Evolutionary conservation across 176 grass and related monocot genomes (phyloP), one percentile per base, ranked within the genome.

Genomic region (Dactylis glomerata): DNA sequence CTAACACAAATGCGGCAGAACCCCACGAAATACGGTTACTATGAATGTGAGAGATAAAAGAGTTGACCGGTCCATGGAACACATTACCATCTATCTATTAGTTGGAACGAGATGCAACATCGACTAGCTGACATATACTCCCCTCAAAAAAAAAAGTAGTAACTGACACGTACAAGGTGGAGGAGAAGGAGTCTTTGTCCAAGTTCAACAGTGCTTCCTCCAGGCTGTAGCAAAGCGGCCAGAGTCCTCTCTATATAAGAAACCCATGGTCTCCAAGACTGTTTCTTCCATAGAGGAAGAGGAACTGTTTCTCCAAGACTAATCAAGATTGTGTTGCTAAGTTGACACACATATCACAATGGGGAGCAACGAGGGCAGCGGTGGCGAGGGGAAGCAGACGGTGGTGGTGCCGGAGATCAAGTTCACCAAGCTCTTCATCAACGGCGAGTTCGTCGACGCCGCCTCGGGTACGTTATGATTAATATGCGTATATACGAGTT

Each of bases 351-450:
- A 26, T 40, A 45, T 72, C 38, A n/a, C 40, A 72, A 72, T 72
- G 68, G 40, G 40, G 68, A 45, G 68, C 68, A 72, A 27, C 68
- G 68, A 72, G 32, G 64, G 64, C 19, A 33, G 33, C 65, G 65
- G 65, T 10, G 65, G 19, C 65, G 34, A n/a, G 10, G 33, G 65
- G 19, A 68, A 70, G 37, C 67, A 70, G 42, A 52, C 84, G 67
- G 83, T 83, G 71, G 44, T 74, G 81, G 76, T 92, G 63, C 95
- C 92, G 55, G 92, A 94, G 79, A 96, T 96, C 80, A 93, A 89
- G 87, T 93, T 92, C 89, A 95, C 96, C 74, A 89, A 95, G 93
- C 91, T 95, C 58, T 98, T 95, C 85, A 92, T 98, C 85, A 89
- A 95, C 85, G 96, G 92, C 89, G 71, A 90, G 50, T 95, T 98